Base-by-base conservation (phyloP, 2,329 filamentous ascomycete species). In the Bipolaris victoriae region DNA sequence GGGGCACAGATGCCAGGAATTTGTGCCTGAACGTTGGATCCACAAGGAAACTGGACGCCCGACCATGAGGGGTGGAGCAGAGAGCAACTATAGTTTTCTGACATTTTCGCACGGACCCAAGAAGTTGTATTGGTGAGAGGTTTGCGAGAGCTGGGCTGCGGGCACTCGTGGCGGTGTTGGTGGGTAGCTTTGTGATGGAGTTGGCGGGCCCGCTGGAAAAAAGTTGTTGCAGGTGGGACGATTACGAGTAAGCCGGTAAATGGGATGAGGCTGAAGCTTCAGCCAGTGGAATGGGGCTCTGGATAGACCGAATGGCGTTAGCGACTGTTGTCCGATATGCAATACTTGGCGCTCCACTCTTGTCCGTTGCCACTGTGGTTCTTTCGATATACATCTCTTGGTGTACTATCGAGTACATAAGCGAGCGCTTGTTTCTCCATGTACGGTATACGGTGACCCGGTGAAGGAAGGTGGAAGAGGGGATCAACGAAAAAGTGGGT, bases 11-110 rank as follows among this genome's bases (percentile, higher is more conserved):
- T 35, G 72, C 79, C 3, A 72, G 75, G 55, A 71, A 0, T 82
- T 81, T 65, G 61, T 69, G 0, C 80, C 80, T 0, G 77, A 80
- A 20, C 73, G 80, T 24, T 82, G 80, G 80, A 77, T 82, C 53
- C 77, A 80, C 53, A 61, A 62, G 18, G 52, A 67, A 24, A 70
- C 63, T 15, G 74, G 71, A 3, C 71, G 72, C 13, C 72, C 77
- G 3, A 80, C 79, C 18, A 78, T 76, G 64, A 68, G 67, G n/a
- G 78, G 72, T 7, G 71, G 73, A 29, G 68, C 72, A 1, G 66
- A 69, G 4, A 78, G 76, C 57, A 78, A 78, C 53, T 80, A 75
- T 49, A 65, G 70, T 11, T 75, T 77, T 51, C 43, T 80, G 49
- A 80, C 79, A 0, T 82, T 81, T 57, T 62, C 81, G 16, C 78